Evolutionary conservation across 805 yeast species (phyloP).

Genomic region (Pichia californica): DNA sequence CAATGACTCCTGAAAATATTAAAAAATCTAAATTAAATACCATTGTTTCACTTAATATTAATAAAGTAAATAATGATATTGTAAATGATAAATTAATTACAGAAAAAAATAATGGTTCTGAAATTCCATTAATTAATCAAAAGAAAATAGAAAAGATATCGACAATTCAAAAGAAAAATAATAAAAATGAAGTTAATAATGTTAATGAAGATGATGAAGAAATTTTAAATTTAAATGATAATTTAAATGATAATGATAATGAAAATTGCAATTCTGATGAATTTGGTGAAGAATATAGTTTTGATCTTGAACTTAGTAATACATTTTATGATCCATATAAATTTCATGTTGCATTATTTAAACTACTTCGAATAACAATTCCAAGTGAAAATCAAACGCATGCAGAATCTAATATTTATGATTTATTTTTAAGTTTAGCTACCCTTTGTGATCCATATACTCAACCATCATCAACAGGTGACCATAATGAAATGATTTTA

Average conservation of each 20-base stretch:
- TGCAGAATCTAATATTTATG: slow-evolving; percentile 15
- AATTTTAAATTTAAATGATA: background rate
- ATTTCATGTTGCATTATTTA: slow-evolving; percentile 28
- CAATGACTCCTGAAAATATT: too few relatives aligned
- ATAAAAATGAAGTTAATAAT: too few relatives aligned
- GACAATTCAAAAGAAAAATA: too few relatives aligned
- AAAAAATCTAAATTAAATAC: too few relatives aligned
- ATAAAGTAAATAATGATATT: too few relatives aligned
- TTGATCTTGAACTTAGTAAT: slow-evolving; percentile 17
- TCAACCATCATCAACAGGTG: slow-evolving; percentile 59
- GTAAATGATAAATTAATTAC: too few relatives aligned
- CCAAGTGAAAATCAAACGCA: slow-evolving; percentile 7
- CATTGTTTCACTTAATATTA: too few relatives aligned
- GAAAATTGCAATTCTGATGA: slow-evolving; percentile 6
- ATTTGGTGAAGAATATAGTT: slow-evolving; percentile 15
- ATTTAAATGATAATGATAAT: background rate
- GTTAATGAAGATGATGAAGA: background rate
- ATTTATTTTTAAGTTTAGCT: slow-evolving; percentile 27
- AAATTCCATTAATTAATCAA: too few relatives aligned
- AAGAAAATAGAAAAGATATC: too few relatives aligned
- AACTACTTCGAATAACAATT: slow-evolving; percentile 20
- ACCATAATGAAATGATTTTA: slow-evolving; percentile 37
- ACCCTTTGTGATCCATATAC: slow-evolving; percentile 56
- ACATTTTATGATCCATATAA: slow-evolving; percentile 18
- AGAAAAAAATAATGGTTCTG: background rate